Conservation (phyloP, 2,329 filamentous ascomycete genomes). For the Neoarthrinium moseri region DNA sequence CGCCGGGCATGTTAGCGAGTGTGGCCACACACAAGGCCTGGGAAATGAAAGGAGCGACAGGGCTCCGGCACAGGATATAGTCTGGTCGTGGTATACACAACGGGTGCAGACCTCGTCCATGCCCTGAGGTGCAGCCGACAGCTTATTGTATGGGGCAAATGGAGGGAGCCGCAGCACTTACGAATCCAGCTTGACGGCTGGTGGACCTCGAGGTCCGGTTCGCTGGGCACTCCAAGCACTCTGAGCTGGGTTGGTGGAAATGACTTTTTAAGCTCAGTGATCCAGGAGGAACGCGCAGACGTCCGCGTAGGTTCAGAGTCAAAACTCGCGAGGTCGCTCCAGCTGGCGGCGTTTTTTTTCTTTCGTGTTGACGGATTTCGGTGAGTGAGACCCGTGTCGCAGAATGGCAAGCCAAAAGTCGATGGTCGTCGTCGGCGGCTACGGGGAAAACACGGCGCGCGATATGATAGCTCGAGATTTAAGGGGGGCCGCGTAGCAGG, state of each 20-base stretch:
- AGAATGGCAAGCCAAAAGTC: conserved; percentile 18
- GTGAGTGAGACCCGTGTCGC: conserved; percentile 22
- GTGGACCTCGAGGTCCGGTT: conserved; percentile 27
- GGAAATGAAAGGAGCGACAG: background rate
- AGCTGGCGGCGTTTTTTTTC: too few species aligned
- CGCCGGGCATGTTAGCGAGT: conserved; percentile 18
- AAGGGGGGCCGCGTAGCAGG: too few species aligned
- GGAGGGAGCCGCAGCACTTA: conserved; percentile 19
- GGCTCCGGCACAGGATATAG: background rate
- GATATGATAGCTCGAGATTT: too few species aligned
- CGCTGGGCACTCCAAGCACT: too few species aligned
- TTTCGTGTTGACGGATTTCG: conserved; percentile 13
- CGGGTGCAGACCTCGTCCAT: background rate
- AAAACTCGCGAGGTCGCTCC: too few species aligned
- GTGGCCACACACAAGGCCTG: background rate
- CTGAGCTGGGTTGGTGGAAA: too few species aligned
- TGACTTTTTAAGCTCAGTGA: too few species aligned
- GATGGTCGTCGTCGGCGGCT: background rate
- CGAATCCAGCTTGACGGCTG: conserved; percentile 33
- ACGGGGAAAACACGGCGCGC: background rate
- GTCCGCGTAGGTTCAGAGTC: too few species aligned
- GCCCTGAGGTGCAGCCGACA: background rate
- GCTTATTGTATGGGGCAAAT: background rate
- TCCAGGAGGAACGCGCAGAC: too few species aligned
- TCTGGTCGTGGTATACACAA: background rate